Evolutionary conservation across 2,329 filamentous ascomycete genomes (phyloP).

Genomic region (Coleophoma crateriformis): DNA sequence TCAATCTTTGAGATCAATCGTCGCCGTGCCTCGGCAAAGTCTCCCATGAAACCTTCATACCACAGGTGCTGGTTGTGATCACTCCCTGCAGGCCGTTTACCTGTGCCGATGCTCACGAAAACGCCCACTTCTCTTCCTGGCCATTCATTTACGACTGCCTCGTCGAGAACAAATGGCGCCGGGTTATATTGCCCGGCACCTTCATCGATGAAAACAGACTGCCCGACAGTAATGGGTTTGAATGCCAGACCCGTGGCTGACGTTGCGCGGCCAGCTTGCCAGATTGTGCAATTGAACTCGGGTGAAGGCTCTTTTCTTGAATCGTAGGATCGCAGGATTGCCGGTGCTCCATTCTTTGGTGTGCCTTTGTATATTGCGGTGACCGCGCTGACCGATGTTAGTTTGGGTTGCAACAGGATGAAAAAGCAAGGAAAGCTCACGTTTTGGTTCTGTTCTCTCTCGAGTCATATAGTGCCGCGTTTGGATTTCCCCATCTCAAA

Average conservation of each 20-base stretch:
- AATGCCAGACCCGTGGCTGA: conserved; percentile 87
- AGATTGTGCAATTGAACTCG: conserved; percentile 91
- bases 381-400: conserved; percentile 61
- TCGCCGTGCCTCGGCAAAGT: conserved; percentile 84
- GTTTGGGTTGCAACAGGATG: neutral
- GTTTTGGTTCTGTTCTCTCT: conserved; percentile 85
- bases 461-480: conserved; percentile 82
- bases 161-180: conserved; percentile 76
- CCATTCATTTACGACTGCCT: conserved; percentile 91
- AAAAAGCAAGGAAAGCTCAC: conserved; percentile 45
- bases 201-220: conserved; percentile 91
- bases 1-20: conserved; percentile 89
- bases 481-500: conserved; percentile 69
- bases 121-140: conserved; percentile 88
- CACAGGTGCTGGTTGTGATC: conserved; percentile 72
- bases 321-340: conserved; percentile 87
- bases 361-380: conserved; percentile 89
- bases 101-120: conserved; percentile 91
- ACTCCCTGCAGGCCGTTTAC: conserved; percentile 66
- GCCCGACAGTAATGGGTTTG: conserved; percentile 90
- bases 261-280: conserved; percentile 95
- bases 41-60: conserved; percentile 92
- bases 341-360: conserved; percentile 58
- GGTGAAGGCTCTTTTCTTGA: conserved; percentile 86
- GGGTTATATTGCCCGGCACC: conserved; percentile 91